Conservation (phyloP, 2,329 filamentous ascomycete genomes). For the Aspergillus carbonarius region DNA sequence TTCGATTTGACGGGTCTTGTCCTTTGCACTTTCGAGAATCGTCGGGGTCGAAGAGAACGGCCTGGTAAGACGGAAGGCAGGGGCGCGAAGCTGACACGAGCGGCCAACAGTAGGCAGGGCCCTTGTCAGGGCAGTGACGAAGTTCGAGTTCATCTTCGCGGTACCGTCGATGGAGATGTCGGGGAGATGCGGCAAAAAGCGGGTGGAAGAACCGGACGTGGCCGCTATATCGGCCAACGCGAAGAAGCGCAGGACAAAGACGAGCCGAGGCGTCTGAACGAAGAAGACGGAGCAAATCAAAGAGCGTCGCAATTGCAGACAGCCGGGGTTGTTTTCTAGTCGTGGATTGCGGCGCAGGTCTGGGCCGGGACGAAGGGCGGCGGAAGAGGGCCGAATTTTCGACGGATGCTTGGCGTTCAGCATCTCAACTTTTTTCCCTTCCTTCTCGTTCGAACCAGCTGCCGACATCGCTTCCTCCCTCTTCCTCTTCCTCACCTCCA, state of each 20-base stretch:
- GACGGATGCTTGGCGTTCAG: conserved; percentile 36
- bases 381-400: conserved; percentile 35
- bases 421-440: conserved; percentile 37
- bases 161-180: conserved; percentile 4
- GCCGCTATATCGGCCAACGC: background rate
- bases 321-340: background rate
- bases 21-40: conserved; percentile 19
- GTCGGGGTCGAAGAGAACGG: conserved; percentile 35
- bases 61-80: conserved; percentile 25
- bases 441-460: conserved; percentile 24
- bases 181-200: background rate
- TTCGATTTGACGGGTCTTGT: conserved; percentile 27
- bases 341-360: background rate
- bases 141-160: conserved; percentile 33
- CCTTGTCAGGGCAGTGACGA: conserved; percentile 32
- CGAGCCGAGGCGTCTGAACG: background rate
- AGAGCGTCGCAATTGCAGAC: background rate
- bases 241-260: background rate
- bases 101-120: conserved; percentile 33
- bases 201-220: background rate
- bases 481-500: conserved; percentile 17
- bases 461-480: conserved; percentile 26
- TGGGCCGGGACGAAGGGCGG: conserved; percentile 26
- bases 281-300: background rate
- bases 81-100: conserved; percentile 24